A percentile compares a stretch with the other conserved stretches of the same genome.
Evolutionary conservation across 108 stramenopile species (phyloP).

Genomic region (Cyclotella cryptica): DNA sequence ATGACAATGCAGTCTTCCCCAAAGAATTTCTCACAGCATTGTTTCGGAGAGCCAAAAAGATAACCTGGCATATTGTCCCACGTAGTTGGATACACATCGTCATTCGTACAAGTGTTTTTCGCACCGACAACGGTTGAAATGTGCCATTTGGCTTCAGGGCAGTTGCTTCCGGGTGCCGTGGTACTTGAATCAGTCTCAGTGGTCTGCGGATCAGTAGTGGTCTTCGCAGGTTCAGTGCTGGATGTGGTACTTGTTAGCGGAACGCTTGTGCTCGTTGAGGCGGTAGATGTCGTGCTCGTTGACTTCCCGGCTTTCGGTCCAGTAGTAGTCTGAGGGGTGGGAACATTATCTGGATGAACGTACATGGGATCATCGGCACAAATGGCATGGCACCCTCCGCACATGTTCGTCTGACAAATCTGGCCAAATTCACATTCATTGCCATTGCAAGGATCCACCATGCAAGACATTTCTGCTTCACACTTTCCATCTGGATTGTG

Average conservation of each 20-base stretch:
- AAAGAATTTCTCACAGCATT: slow-evolving; percentile 4
- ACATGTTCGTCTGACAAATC: slow-evolving; percentile 14
- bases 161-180: neutral
- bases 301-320: neutral
- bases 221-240: neutral
- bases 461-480: slow-evolving; percentile 2
- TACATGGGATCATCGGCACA: neutral
- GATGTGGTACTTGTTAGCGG: neutral
- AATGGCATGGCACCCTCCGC: slow-evolving; percentile 20
- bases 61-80: neutral
- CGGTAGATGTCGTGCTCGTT: neutral
- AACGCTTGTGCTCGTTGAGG: neutral
- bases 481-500: slow-evolving; percentile 8
- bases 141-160: slow-evolving; percentile 13
- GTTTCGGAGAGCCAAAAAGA: neutral
- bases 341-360: neutral
- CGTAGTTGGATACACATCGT: neutral
- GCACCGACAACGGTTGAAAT: neutral
- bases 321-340: neutral
- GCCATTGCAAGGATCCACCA: slow-evolving; percentile 11
- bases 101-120: slow-evolving; percentile 6
- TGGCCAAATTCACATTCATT: neutral
- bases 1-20: neutral
- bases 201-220: neutral
- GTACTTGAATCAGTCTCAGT: neutral